Conservation (phyloP, 1,139 yeast species). For the Lizanozyma gosingica region DNA sequence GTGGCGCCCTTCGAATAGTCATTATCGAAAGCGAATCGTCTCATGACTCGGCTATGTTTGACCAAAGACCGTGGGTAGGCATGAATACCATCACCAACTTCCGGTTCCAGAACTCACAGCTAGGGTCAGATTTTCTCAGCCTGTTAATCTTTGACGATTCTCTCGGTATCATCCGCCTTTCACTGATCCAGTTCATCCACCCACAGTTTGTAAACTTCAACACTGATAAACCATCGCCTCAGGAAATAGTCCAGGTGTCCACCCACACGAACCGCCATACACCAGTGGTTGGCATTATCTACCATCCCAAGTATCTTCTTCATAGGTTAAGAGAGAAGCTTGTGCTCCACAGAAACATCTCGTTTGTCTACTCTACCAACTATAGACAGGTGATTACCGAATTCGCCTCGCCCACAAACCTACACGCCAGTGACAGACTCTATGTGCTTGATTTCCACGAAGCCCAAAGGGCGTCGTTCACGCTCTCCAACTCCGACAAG, state of each 20-base stretch:
- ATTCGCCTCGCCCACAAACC: neutral
- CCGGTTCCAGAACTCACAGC: neutral
- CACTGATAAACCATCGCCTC: neutral
- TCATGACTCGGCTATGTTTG: neutral
- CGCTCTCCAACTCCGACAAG: neutral
- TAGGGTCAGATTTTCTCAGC: neutral
- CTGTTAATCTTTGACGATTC: neutral
- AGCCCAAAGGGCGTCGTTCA: neutral
- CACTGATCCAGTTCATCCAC: neutral
- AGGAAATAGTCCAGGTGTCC: neutral
- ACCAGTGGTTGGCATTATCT: neutral
- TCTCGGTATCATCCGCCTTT: neutral
- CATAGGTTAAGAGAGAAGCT: neutral
- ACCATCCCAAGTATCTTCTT: neutral
- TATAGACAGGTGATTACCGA: neutral
- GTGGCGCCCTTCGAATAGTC: neutral
- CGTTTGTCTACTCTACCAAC: neutral
- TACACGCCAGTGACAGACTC: neutral
- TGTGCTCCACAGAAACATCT: neutral
- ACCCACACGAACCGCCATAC: neutral
- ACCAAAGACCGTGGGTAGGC: neutral
- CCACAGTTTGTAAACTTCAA: neutral
- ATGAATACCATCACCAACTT: neutral
- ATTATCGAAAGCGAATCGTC: neutral
- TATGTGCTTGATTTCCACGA: neutral